Percentiles rank a stretch among this genome's conserved stretches.
phyloP scores from a whole-genome alignment of 2,329 filamentous ascomycete species.

The Talaromyces piceae region DNA sequence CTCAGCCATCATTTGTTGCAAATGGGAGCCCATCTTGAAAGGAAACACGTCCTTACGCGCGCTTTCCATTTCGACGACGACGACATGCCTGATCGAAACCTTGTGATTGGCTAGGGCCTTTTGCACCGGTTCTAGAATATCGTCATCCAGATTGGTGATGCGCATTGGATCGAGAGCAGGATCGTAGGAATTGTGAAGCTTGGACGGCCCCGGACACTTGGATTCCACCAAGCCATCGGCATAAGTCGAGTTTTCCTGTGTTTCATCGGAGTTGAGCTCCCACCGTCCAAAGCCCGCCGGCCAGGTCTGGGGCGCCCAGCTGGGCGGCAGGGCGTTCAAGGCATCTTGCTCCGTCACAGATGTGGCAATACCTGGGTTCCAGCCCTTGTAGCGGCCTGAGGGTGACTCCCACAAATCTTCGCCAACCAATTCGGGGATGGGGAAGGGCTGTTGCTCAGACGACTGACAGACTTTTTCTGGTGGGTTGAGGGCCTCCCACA shows the following conservation, averaged over 20 bases:
- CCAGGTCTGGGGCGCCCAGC: conserved; percentile 19
- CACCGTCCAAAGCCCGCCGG: conserved; percentile 23
- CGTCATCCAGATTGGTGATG: conserved; percentile 24
- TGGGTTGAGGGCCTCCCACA: conserved; percentile 16
- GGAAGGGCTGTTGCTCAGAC: conserved; percentile 16
- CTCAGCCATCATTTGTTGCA: conserved; percentile 20
- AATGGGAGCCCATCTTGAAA: conserved; percentile 19
- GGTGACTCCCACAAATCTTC: conserved; percentile 22
- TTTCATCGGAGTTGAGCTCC: conserved; percentile 5
- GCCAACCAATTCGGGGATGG: conserved; percentile 18
- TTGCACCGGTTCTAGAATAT: conserved; percentile 18
- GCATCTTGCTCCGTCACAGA: conserved; percentile 1
- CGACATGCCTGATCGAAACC: conserved; percentile 23
- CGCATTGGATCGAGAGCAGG: conserved; percentile 23
- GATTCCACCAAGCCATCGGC: background rate
- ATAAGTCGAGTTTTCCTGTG: background rate
- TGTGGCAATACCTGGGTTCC: conserved; percentile 19
- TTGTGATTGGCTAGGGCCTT: conserved; percentile 17
- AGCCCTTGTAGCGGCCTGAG: conserved; percentile 23
- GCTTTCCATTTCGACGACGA: conserved; percentile 27
- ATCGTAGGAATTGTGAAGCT: conserved; percentile 17
- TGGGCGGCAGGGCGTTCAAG: conserved; percentile 11
- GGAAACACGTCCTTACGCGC: conserved; percentile 26
- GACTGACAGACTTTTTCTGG: conserved; percentile 1
- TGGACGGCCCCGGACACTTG: conserved; percentile 1